Percentiles rank a stretch among this genome's conserved stretches.
phyloP scores from a whole-genome alignment of 208 protist genomes.

The Vickermania spadyakhi region DNA sequence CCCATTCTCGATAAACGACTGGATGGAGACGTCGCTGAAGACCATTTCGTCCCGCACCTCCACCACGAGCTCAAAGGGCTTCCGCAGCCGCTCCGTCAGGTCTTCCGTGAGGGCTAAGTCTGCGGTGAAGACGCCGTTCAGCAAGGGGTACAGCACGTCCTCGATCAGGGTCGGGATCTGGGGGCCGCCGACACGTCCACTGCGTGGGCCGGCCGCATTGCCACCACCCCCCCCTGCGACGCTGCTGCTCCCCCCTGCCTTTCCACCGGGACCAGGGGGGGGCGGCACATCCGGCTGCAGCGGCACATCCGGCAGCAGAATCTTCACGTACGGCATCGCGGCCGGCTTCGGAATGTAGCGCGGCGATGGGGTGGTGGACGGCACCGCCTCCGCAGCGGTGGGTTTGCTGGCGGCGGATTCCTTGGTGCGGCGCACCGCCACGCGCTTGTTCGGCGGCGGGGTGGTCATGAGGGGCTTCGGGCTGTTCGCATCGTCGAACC shows the following conservation, averaged over 20 bases:
- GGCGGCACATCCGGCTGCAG: conserved; percentile 3
- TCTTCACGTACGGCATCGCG: not conserved
- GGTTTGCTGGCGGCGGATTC: not conserved
- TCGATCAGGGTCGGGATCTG: conserved; percentile 1
- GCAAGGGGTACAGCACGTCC: not conserved
- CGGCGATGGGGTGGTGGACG: not conserved
- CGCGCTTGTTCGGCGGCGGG: not conserved
- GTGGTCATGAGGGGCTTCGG: not conserved
- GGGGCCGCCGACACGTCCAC: not conserved
- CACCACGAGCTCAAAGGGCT: conserved; percentile 7
- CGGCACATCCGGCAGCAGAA: not conserved
- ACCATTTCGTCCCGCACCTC: conserved; percentile 13
- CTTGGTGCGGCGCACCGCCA: not conserved
- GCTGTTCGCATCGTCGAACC: not conserved
- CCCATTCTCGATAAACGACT: not conserved
- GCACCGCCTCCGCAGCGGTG: not conserved
- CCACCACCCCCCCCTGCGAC: conserved; percentile 9
- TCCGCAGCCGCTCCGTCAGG: conserved; percentile 10
- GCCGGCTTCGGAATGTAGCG: not conserved
- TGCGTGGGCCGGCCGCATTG: conserved; percentile 13
- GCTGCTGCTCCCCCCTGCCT: not conserved
- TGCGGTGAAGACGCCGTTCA: not conserved
- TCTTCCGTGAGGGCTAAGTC: conserved; percentile 3
- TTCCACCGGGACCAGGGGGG: not conserved
- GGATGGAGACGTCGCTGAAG: conserved; percentile 5